phyloP scores from a whole-genome alignment of 164 flowering plant genomes.

The Macadamia tetraphylla region DNA sequence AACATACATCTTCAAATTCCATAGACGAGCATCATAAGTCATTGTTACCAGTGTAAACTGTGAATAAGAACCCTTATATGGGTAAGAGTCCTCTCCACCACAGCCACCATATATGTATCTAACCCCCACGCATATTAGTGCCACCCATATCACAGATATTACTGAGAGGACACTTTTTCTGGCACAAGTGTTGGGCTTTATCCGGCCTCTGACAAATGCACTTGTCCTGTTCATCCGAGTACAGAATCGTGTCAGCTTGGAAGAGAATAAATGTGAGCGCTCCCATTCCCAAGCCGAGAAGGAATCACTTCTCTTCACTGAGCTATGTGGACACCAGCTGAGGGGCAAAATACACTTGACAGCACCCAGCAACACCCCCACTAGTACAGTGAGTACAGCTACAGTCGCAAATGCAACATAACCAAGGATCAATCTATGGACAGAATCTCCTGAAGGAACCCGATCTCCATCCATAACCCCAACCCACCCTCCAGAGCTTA shows the following conservation, averaged over 20 bases:
- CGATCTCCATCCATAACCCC: slow-evolving; percentile 80
- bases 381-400: slow-evolving; percentile 24
- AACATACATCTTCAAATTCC: slow-evolving; percentile 76
- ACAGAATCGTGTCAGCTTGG: slow-evolving; percentile 45
- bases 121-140: slow-evolving; percentile 43
- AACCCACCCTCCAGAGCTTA: slow-evolving; percentile 61
- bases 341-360: slow-evolving; percentile 58
- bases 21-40: slow-evolving; percentile 83
- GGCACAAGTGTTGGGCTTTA: slow-evolving; percentile 38
- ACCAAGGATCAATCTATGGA: slow-evolving; percentile 46
- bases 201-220: slow-evolving; percentile 30
- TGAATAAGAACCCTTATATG: slow-evolving; percentile 50
- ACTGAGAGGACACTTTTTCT: slow-evolving; percentile 39
- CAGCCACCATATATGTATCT: slow-evolving; percentile 59
- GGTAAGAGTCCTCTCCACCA: slow-evolving; percentile 63
- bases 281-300: slow-evolving; percentile 49
- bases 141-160: slow-evolving; percentile 27
- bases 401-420: slow-evolving; percentile 35
- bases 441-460: slow-evolving; percentile 60
- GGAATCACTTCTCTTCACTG: slow-evolving; percentile 44
- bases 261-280: slow-evolving; percentile 32
- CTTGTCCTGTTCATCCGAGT: slow-evolving; percentile 47
- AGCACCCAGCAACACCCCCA: slow-evolving; percentile 58
- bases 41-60: slow-evolving; percentile 76
- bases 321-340: slow-evolving; percentile 44